Percentiles rank a stretch among this genome's conserved stretches.
These are phyloP conservation scores for Penicillium verhagenii DNA, from an alignment of 495 filamentous ascomycete genomes.

Conservation along the genomic window DNA sequence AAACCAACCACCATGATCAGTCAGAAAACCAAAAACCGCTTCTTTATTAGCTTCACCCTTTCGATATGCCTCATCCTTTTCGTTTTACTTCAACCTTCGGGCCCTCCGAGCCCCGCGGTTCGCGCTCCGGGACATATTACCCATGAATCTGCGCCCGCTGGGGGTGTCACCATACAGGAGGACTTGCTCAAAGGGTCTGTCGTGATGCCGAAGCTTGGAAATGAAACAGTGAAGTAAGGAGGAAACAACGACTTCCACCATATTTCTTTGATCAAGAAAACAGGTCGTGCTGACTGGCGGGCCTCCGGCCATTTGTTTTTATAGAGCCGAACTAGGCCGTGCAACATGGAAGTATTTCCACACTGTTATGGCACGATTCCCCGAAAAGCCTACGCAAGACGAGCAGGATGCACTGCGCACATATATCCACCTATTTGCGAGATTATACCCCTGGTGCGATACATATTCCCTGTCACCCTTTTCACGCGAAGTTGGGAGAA, in stretches of 20 bases:
- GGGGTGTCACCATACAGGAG: constrained; percentile 29
- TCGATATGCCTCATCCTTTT: constrained; percentile 38
- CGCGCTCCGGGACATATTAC: constrained; percentile 45
- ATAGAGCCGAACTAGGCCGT: constrained; percentile 81
- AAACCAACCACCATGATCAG: constrained; percentile 33
- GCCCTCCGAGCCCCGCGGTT: constrained; percentile 40
- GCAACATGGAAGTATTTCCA: constrained; percentile 92
- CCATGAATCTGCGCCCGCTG: constrained; percentile 20
- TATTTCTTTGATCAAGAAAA: not conserved
- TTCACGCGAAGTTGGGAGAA: not conserved
- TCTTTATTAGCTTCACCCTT: constrained; percentile 37
- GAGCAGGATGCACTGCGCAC: constrained; percentile 80
- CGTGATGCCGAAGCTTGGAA: constrained; percentile 87
- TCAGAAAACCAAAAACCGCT: constrained; percentile 43
- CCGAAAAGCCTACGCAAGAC: constrained; percentile 76
- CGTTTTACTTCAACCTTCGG: constrained; percentile 41
- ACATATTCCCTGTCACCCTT: not conserved
- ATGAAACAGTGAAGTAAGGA: constrained; percentile 73
- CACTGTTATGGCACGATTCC: constrained; percentile 92
- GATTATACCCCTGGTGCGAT: constrained; percentile 79
- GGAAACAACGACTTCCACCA: not conserved
- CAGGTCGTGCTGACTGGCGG: constrained; percentile 4
- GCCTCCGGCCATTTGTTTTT: not conserved
- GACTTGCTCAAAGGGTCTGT: constrained; percentile 68
- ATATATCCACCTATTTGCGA: constrained; percentile 86